These are phyloP conservation scores for Alternaria angustiovoidea DNA, from an alignment of 2,329 filamentous ascomycete genomes.

Conservation along the genomic window DNA sequence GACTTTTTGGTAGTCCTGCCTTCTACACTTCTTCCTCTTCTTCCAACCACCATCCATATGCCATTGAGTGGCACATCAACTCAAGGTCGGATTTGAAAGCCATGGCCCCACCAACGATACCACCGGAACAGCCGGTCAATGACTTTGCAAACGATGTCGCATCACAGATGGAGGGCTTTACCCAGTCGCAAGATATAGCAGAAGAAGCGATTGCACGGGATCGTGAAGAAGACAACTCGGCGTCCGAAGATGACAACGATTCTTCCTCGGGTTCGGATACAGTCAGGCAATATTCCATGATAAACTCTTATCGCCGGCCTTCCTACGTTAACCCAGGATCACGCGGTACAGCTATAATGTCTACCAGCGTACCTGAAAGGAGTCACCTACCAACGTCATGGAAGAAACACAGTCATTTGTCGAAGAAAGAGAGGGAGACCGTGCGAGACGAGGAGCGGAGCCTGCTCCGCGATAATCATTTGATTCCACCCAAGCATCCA, in stretches of 20 bases:
- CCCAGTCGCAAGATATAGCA: conserved; percentile 45
- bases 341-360: conserved; percentile 73
- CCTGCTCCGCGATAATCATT: conserved; percentile 66
- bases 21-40: neutral
- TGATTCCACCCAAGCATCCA: conserved; percentile 63
- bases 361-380: conserved; percentile 60
- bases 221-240: conserved; percentile 54
- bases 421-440: conserved; percentile 62
- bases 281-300: conserved; percentile 60
- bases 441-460: conserved; percentile 65
- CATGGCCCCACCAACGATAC: conserved; percentile 30
- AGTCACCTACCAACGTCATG: conserved; percentile 27
- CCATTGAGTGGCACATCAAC: neutral
- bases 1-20: conserved; percentile 8
- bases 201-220: conserved; percentile 51
- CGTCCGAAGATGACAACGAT: conserved; percentile 66
- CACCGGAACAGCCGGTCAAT: conserved; percentile 17
- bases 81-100: neutral
- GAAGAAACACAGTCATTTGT: conserved; percentile 54
- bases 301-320: conserved; percentile 76
- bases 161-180: conserved; percentile 43
- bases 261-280: conserved; percentile 56
- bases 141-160: conserved; percentile 35
- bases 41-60: neutral
- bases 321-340: conserved; percentile 77